Evolutionary conservation across 306 rosid genomes (phyloP).

Genomic region (Prunus armeniaca): DNA sequence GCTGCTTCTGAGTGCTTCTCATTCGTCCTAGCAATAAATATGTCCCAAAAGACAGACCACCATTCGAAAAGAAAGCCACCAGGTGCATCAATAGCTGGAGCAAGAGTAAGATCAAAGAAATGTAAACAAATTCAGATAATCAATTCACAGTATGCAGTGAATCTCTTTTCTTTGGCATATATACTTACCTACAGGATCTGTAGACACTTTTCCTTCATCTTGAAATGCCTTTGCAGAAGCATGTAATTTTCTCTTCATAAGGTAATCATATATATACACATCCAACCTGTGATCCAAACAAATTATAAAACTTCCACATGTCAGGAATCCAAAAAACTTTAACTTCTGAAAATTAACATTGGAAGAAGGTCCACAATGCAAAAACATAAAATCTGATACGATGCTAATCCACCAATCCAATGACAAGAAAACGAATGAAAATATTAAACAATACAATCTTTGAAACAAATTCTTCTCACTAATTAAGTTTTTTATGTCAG

Average conservation of each 20-base stretch:
- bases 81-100: conserved; percentile 67
- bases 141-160: background rate
- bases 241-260: conserved; percentile 62
- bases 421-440: background rate
- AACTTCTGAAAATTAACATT: background rate
- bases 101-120: conserved; percentile 20
- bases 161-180: conserved; percentile 2
- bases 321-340: conserved; percentile 6
- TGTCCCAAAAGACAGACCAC: conserved; percentile 92
- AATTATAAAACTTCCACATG: background rate
- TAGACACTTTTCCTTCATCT: conserved; percentile 55
- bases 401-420: conserved; percentile 1
- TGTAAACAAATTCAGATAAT: background rate
- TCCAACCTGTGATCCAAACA: conserved; percentile 61
- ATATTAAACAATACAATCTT: background rate
- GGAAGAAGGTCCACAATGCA: background rate
- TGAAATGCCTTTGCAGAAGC: conserved; percentile 66
- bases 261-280: conserved; percentile 60
- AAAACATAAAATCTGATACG: background rate
- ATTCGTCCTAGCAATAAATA: conserved; percentile 52
- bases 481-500: background rate
- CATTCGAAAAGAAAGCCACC: conserved; percentile 81
- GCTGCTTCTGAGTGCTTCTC: conserved; percentile 65
- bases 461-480: background rate
- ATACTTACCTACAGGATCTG: conserved; percentile 59